phyloP scores from a whole-genome alignment of 2,329 filamentous ascomycete species.

The Trichoderma koningii region DNA sequence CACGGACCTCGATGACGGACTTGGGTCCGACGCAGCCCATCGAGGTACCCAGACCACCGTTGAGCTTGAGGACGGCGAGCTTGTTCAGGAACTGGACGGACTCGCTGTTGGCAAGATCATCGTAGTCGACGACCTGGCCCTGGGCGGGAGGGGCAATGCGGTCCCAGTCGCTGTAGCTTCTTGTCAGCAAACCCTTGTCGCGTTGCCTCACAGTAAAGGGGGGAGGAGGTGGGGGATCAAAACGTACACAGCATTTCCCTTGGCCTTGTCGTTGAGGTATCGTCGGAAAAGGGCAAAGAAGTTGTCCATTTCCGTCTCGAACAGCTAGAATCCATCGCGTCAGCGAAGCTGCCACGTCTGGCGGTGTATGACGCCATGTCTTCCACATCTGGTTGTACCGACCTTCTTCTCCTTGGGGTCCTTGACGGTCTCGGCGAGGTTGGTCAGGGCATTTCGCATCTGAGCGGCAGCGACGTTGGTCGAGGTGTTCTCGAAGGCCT shows the following conservation, averaged over 20 bases:
- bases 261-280: constrained; percentile 98
- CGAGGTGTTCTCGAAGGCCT: constrained; percentile 99
- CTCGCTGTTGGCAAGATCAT: constrained; percentile 83
- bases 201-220: not conserved
- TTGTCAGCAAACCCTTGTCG: not conserved
- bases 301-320: constrained; percentile 99
- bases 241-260: constrained; percentile 82
- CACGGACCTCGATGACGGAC: constrained; percentile 98
- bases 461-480: constrained; percentile 97
- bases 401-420: constrained; percentile 85
- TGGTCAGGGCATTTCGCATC: constrained; percentile 97
- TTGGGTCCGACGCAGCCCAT: constrained; percentile 99
- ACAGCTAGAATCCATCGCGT: constrained; percentile 59
- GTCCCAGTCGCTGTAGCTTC: constrained; percentile 76
- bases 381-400: constrained; percentile 34
- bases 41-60: constrained; percentile 97
- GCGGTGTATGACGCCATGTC: not conserved
- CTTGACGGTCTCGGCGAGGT: constrained; percentile 84
- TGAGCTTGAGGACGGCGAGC: constrained; percentile 97
- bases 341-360: constrained; percentile 4
- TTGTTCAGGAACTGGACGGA: constrained; percentile 95
- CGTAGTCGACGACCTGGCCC: constrained; percentile 93
- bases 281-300: constrained; percentile 98
- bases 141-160: constrained; percentile 92
- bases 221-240: not conserved